A percentile compares a stretch with the other conserved stretches of the same genome.
Conservation (phyloP, 306 rosid genomes). For the Vigna radiata region DNA sequence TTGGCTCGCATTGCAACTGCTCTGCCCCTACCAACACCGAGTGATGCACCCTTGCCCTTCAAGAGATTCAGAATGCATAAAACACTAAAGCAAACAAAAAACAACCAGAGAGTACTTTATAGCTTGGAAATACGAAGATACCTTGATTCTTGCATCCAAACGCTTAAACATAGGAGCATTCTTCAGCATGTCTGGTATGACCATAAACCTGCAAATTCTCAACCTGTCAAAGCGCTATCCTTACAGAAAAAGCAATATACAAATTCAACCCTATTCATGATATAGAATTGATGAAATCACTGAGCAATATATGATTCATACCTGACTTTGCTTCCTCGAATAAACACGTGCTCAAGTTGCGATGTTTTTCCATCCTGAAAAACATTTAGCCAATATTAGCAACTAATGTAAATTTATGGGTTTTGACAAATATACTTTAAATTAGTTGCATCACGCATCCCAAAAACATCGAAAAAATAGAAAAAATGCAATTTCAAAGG, state of each 20-base stretch:
- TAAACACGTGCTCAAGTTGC: conserved; percentile 96
- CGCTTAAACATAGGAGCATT: conserved; percentile 99
- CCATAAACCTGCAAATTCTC: conserved; percentile 79
- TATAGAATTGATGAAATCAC: conserved; percentile 14
- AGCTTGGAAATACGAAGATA: conserved; percentile 35
- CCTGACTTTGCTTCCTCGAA: conserved; percentile 99
- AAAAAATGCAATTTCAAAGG: neutral
- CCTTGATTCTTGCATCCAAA: conserved; percentile 96
- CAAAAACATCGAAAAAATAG: neutral
- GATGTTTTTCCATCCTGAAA: conserved; percentile 90
- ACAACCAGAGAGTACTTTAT: conserved; percentile 5
- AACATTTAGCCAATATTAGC: conserved; percentile 35
- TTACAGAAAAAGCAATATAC: conserved; percentile 16
- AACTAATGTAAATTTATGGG: conserved; percentile 20
- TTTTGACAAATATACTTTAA: conserved; percentile 23
- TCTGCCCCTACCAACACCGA: conserved; percentile 98
- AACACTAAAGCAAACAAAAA: conserved; percentile 14
- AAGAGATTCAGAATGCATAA: conserved; percentile 45
- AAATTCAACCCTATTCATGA: conserved; percentile 16
- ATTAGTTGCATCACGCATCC: conserved; percentile 24
- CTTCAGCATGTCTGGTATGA: conserved; percentile 97
- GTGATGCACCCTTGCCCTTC: conserved; percentile 99
- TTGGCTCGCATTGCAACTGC: conserved; percentile 99
- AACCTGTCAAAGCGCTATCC: conserved; percentile 18
- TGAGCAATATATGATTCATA: conserved; percentile 41